These are phyloP conservation scores for Sugiyamaella americana DNA, from an alignment of 805 yeast species.

Conservation along the genomic window DNA sequence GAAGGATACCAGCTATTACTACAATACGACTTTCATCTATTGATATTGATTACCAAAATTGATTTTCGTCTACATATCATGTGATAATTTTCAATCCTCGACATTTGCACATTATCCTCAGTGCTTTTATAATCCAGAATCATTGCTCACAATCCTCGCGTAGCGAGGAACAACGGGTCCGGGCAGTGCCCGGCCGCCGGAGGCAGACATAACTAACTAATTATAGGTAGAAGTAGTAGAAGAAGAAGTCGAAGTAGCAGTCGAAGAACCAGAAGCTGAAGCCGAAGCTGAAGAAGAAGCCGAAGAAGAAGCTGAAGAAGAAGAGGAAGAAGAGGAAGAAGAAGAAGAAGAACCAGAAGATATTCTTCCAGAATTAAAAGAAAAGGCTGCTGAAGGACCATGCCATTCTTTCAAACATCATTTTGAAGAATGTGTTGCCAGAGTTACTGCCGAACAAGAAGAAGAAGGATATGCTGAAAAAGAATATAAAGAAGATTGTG, in stretches of 20 bases:
- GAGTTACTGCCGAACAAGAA: conserved; percentile 83
- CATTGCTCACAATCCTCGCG: no score
- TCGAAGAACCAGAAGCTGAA: conserved; percentile 35
- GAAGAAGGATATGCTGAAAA: conserved; percentile 76
- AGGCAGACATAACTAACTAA: no score
- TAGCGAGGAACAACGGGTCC: no score
- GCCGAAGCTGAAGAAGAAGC: conserved; percentile 36
- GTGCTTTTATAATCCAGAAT: no score
- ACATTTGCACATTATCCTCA: no score
- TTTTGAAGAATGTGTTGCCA: conserved; percentile 89
- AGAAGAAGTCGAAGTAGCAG: conserved; percentile 27
- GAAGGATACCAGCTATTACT: no score
- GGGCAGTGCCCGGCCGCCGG: no score
- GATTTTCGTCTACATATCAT: no score
- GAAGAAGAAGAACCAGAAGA: conserved; percentile 69
- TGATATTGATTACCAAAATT: no score
- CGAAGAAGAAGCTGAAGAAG: conserved; percentile 46
- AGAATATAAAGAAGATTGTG: conserved; percentile 91
- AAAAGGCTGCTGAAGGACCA: conserved; percentile 62
- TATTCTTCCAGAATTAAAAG: conserved; percentile 57
- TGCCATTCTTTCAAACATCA: conserved; percentile 79
- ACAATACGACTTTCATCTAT: no score
- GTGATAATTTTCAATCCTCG: no score
- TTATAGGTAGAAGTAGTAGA: no score
- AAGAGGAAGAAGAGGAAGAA: conserved; percentile 53